Base-by-base conservation (phyloP, 2,329 filamentous ascomycete genomes). In the Alternaria incomplexa region DNA sequence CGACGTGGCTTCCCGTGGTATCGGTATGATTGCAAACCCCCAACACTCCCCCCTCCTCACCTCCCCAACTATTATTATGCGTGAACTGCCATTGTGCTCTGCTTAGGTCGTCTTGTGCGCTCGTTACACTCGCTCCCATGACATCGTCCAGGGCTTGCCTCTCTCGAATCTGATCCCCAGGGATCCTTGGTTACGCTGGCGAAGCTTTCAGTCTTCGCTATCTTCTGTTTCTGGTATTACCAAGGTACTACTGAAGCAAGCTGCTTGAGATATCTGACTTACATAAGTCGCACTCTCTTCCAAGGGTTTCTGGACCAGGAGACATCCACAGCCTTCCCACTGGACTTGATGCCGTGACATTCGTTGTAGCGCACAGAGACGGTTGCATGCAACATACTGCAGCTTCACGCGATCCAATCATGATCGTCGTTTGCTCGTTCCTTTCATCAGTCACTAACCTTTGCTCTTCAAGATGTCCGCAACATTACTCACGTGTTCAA, bases 401-500 rank as follows among this genome's bases (percentile, higher is more conserved):
- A 84, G 85, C 84, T 83, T 85, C 86, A 85, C 84, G 86, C 83
- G 85, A 81, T 80, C 85, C 83, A 83, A 85, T 85, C 83, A 81
- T 86, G 86, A 82, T 83, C 81, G 75, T 73, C 79, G 68, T 78
- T 79, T 82, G 77, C 77, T 81, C 75, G 73, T 69, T 71, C 68
- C 64, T 77, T 77, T 82, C 78, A 81, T 77, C 72, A 70, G 85
- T 83, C 89, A 89, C 93, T 97, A 96, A 97, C 92, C 87, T 88
- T 83, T 87, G 81, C 85, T 82, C 85, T 85, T 84, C 80, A 97
- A 98, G 96, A 99, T 91, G 96, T 99, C 87, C 95, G 94, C 86
- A 97, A 99, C 88, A 99, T 99, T 86, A 98, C 96, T 85, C 96
- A 99, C 86, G 96, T 99, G 85, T 89, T 99, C 85, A 98, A 98